phyloP scores from a whole-genome alignment of 2,329 filamentous ascomycete genomes.

The Macrophomina pseudophaseolina region DNA sequence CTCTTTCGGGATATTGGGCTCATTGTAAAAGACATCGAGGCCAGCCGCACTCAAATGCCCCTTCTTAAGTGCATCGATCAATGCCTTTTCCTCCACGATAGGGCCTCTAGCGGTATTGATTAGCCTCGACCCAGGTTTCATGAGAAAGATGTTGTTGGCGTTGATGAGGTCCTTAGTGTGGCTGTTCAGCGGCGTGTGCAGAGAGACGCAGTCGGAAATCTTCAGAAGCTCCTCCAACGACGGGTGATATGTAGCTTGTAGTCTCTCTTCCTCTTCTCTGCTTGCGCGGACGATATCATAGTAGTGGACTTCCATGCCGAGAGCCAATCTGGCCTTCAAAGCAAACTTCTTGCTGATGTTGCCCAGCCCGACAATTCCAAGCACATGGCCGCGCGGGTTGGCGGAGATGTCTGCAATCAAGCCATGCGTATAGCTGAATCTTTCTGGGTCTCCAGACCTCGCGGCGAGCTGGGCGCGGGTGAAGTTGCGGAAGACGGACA shows the following conservation, averaged over 20 bases:
- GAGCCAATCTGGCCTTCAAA: slow-evolving; percentile 29
- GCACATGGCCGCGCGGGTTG: slow-evolving; percentile 29
- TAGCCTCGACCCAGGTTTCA: slow-evolving; percentile 37
- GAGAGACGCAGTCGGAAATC: slow-evolving; percentile 41
- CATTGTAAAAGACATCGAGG: slow-evolving; percentile 44
- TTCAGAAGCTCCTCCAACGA: slow-evolving; percentile 36
- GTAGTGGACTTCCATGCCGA: slow-evolving; percentile 31
- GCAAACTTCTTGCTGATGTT: slow-evolving; percentile 44
- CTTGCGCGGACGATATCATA: slow-evolving; percentile 28
- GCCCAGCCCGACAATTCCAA: slow-evolving; percentile 29
- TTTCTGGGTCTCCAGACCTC: slow-evolving; percentile 26
- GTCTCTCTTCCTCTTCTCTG: slow-evolving; percentile 37
- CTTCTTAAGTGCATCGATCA: slow-evolving; percentile 41
- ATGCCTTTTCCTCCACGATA: slow-evolving; percentile 42
- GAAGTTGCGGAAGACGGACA: slow-evolving; percentile 36
- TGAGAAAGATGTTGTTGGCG: slow-evolving; percentile 29
- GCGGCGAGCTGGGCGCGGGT: slow-evolving; percentile 29
- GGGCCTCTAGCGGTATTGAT: slow-evolving; percentile 45
- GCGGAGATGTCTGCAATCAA: slow-evolving; percentile 19
- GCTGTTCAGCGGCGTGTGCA: slow-evolving; percentile 42
- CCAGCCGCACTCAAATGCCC: slow-evolving; percentile 42
- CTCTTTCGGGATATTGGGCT: slow-evolving; percentile 40
- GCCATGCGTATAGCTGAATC: slow-evolving; percentile 27
- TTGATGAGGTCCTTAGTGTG: slow-evolving; percentile 48
- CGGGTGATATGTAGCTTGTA: slow-evolving; percentile 39